phyloP scores from a whole-genome alignment of 108 stramenopile species.

The Nitzschia palea region DNA sequence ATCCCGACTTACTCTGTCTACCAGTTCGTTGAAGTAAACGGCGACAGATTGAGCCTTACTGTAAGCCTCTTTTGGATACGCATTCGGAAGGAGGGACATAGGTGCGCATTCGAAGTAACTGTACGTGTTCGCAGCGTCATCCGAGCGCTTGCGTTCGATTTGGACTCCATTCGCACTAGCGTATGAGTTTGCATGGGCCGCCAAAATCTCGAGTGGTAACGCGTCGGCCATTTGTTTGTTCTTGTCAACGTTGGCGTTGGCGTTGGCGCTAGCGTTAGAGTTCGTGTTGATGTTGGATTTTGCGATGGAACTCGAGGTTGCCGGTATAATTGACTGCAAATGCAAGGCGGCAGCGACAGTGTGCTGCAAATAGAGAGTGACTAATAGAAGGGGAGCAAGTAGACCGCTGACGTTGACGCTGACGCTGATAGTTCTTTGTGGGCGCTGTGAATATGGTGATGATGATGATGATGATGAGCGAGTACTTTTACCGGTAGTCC shows the following conservation, averaged over 20 bases:
- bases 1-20: conserved; percentile 86
- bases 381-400: too few species aligned
- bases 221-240: conserved; percentile 3
- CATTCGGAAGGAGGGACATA: conserved; percentile 83
- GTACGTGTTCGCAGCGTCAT: conserved; percentile 6
- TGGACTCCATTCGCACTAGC: conserved; percentile 65
- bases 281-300: too few species aligned
- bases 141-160: conserved; percentile 36
- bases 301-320: too few species aligned
- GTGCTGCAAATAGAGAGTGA: too few species aligned
- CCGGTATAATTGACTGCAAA: too few species aligned
- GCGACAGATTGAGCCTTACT: conserved; percentile 57
- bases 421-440: too few species aligned
- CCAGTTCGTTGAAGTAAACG: conserved; percentile 77
- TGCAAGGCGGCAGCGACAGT: too few species aligned
- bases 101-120: conserved; percentile 80
- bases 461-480: too few species aligned
- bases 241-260: background rate
- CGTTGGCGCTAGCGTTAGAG: too few species aligned
- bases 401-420: too few species aligned
- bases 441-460: too few species aligned
- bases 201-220: conserved; percentile 28
- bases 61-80: conserved; percentile 72
- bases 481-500: too few species aligned
- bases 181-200: conserved; percentile 55